Percentiles rank a stretch among this genome's conserved stretches.
Evolutionary conservation across 2,329 filamentous ascomycete species (phyloP).

Genomic region (Rhynchosporium agropyri): DNA sequence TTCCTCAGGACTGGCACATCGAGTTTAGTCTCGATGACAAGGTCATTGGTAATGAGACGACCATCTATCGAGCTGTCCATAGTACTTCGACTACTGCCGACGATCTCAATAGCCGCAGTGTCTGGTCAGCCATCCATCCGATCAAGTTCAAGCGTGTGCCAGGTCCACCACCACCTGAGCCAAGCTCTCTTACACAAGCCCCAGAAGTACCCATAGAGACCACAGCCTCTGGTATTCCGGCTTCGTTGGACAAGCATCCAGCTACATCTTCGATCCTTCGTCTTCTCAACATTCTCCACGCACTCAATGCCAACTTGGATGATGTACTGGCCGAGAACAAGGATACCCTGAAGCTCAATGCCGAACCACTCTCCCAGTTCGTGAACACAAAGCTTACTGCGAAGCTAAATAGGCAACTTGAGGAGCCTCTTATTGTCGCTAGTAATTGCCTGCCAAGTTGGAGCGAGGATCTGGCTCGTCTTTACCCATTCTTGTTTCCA

Average conservation of each 20-base stretch:
- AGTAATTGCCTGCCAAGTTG: conserved; percentile 95
- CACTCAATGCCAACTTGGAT: conserved; percentile 89
- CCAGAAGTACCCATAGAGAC: conserved; percentile 54
- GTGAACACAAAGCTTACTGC: conserved; percentile 98
- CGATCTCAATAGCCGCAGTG: conserved; percentile 71
- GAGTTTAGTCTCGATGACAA: conserved; percentile 89
- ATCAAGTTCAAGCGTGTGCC: conserved; percentile 84
- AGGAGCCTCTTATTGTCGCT: conserved; percentile 94
- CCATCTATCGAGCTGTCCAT: conserved; percentile 93
- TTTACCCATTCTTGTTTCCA: conserved; percentile 96
- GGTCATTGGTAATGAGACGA: conserved; percentile 85
- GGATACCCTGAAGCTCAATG: conserved; percentile 68
- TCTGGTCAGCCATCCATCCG: conserved; percentile 89
- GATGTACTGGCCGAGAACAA: conserved; percentile 83
- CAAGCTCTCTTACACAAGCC: conserved; percentile 60
- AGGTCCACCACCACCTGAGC: conserved; percentile 78
- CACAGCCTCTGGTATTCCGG: conserved; percentile 66
- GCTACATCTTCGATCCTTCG: conserved; percentile 85
- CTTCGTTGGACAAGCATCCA: conserved; percentile 80
- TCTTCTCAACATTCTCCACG: conserved; percentile 86
- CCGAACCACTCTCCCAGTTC: conserved; percentile 88
- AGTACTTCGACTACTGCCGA: conserved; percentile 55
- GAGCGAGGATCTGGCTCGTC: conserved; percentile 90
- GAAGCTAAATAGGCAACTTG: conserved; percentile 93
- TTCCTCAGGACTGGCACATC: conserved; percentile 94